Percentiles rank a stretch among this genome's conserved stretches.
Conservation (phyloP, 2,329 filamentous ascomycete species). For the Phoma herbarum region DNA sequence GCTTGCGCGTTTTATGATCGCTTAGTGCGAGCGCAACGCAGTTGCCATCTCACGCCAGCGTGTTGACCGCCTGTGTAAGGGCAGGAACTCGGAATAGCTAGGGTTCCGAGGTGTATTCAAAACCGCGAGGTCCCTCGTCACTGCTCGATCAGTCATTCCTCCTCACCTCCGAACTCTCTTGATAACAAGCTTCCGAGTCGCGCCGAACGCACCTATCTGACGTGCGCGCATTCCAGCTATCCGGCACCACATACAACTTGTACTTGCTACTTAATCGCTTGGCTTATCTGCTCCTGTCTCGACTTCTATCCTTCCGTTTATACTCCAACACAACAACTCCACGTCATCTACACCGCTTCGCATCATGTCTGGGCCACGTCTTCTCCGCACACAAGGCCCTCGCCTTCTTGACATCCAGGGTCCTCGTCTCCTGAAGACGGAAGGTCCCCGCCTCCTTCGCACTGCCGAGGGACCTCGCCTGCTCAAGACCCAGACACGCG, state of each 20-base stretch:
- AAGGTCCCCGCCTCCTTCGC: conserved; percentile 17
- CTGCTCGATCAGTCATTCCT: conserved; percentile 15
- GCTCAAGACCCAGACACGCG: conserved; percentile 22
- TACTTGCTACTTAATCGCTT: conserved; percentile 14
- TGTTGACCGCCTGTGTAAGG: conserved; percentile 22
- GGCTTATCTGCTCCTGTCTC: conserved; percentile 15
- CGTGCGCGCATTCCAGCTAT: conserved; percentile 13
- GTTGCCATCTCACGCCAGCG: conserved; percentile 18
- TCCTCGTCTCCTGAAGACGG: conserved; percentile 16
- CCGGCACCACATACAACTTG: conserved; percentile 7
- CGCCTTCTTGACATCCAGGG: conserved; percentile 18
- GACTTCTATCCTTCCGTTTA: conserved; percentile 2
- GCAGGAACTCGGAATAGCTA: conserved; percentile 13
- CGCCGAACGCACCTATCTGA: conserved; percentile 13
- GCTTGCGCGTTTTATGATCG: conserved; percentile 22
- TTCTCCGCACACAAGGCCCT: conserved; percentile 22
- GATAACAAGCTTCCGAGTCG: conserved; percentile 16
- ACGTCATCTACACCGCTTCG: neutral
- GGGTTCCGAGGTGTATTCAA: conserved; percentile 19
- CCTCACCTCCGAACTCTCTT: conserved; percentile 13
- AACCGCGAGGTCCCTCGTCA: conserved; percentile 18
- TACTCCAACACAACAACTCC: conserved; percentile 4
- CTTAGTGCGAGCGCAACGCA: conserved; percentile 21
- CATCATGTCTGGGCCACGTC: conserved; percentile 22
- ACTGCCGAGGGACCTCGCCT: conserved; percentile 21